phyloP scores from a whole-genome alignment of 2,329 filamentous ascomycete species.

The Aureobasidium sp. region DNA sequence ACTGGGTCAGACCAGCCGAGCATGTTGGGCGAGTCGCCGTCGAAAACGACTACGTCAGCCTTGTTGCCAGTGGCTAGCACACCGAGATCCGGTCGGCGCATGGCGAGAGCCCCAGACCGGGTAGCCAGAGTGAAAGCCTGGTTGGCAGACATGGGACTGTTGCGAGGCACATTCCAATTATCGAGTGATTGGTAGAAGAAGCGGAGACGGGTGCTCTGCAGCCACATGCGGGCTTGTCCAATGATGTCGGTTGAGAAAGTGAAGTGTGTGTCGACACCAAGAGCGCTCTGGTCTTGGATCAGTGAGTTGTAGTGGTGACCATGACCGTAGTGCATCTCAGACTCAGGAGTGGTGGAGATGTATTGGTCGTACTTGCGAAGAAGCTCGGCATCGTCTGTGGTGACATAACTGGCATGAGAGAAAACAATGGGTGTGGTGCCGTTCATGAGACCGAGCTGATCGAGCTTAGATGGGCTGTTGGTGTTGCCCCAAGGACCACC shows the following conservation, averaged over 20 bases:
- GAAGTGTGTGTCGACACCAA: constrained; percentile 49
- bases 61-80: constrained; percentile 39
- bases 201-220: constrained; percentile 5
- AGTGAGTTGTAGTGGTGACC: constrained; percentile 37
- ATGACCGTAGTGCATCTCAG: constrained; percentile 53
- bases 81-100: constrained; percentile 45
- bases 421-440: constrained; percentile 42
- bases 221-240: constrained; percentile 9
- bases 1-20: constrained; percentile 50
- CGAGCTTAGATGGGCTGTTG: background rate
- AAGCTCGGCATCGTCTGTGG: constrained; percentile 31
- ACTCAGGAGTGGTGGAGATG: constrained; percentile 51
- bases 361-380: constrained; percentile 45
- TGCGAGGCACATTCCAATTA: constrained; percentile 36
- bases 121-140: constrained; percentile 52
- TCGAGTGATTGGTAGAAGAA: constrained; percentile 21
- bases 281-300: constrained; percentile 43
- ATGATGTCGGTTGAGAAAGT: constrained; percentile 40
- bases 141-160: constrained; percentile 45
- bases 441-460: background rate
- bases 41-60: constrained; percentile 47
- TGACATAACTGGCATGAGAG: constrained; percentile 43
- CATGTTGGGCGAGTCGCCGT: constrained; percentile 41
- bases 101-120: constrained; percentile 43
- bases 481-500: background rate